phyloP scores from a whole-genome alignment of 768 basidiomycete genomes.

The Lactarius pseudohatsudake region DNA sequence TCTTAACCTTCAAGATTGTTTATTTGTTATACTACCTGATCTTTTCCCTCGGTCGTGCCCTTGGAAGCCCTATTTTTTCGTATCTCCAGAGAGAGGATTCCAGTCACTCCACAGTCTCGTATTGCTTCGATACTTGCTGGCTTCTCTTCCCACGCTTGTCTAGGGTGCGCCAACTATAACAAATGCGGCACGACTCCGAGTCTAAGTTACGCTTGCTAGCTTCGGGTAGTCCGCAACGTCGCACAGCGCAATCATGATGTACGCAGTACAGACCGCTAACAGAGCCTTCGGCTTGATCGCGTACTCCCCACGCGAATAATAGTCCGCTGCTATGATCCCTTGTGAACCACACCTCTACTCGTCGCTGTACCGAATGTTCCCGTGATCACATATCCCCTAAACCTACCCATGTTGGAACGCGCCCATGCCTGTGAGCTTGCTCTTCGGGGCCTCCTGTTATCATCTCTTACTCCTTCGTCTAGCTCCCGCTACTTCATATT shows the following conservation, averaged over 20 bases:
- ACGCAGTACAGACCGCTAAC: no score
- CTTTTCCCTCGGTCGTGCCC: not conserved
- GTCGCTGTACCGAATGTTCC: not conserved
- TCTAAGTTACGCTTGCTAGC: no score
- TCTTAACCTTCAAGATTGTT: not conserved
- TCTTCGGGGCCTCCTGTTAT: no score
- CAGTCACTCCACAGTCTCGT: not conserved
- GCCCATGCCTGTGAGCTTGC: not conserved
- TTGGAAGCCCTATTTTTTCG: not conserved
- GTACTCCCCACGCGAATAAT: not conserved
- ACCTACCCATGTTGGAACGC: not conserved
- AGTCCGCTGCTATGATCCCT: not conserved
- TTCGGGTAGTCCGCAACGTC: no score
- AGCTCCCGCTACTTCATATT: conserved; percentile 1
- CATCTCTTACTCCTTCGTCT: not conserved
- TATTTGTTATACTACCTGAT: not conserved
- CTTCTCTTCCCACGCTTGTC: no score
- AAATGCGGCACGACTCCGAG: not conserved
- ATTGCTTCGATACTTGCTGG: no score
- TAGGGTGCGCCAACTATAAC: no score
- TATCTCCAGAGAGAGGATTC: not conserved
- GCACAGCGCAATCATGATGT: no score
- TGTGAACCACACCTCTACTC: not conserved
- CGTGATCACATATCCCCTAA: not conserved
- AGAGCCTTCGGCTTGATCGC: not conserved